Evolutionary conservation across 148 eudicot genomes (phyloP).

Genomic region (Amaranthus hypochondriacus): DNA sequence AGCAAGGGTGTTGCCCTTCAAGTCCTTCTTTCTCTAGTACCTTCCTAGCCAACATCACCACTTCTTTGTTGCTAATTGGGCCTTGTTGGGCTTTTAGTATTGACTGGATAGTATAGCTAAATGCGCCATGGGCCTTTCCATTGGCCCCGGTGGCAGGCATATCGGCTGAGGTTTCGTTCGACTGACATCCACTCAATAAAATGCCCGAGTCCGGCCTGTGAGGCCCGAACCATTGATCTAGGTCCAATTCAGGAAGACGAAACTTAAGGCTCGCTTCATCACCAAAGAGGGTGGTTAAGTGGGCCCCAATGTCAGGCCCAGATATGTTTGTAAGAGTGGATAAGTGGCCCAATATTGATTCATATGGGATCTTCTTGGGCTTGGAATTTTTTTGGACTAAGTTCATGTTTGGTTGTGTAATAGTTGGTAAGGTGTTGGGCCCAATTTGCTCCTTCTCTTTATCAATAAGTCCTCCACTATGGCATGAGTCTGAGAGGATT

Average conservation of each 20-base stretch:
- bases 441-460: conserved; percentile 70
- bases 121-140: conserved; percentile 51
- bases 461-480: conserved; percentile 62
- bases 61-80: conserved; percentile 41
- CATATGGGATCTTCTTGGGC: conserved; percentile 36
- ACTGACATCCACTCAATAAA: conserved; percentile 59
- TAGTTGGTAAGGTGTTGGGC: conserved; percentile 26
- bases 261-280: conserved; percentile 45
- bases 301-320: conserved; percentile 42
- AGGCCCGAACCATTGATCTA: conserved; percentile 17
- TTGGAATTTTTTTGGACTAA: neutral
- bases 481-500: conserved; percentile 66
- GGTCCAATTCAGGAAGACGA: conserved; percentile 27
- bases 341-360: conserved; percentile 37
- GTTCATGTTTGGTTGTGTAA: conserved; percentile 12
- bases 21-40: conserved; percentile 27
- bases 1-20: conserved; percentile 63
- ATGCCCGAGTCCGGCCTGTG: conserved; percentile 42
- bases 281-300: conserved; percentile 43
- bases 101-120: conserved; percentile 45
- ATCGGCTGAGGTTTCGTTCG: conserved; percentile 52
- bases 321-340: conserved; percentile 37
- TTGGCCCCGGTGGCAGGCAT: conserved; percentile 26
- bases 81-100: conserved; percentile 38
- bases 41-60: conserved; percentile 45